Base-by-base conservation (phyloP, 2,329 filamentous ascomycete species). In the Dactylellina leptospora region DNA sequence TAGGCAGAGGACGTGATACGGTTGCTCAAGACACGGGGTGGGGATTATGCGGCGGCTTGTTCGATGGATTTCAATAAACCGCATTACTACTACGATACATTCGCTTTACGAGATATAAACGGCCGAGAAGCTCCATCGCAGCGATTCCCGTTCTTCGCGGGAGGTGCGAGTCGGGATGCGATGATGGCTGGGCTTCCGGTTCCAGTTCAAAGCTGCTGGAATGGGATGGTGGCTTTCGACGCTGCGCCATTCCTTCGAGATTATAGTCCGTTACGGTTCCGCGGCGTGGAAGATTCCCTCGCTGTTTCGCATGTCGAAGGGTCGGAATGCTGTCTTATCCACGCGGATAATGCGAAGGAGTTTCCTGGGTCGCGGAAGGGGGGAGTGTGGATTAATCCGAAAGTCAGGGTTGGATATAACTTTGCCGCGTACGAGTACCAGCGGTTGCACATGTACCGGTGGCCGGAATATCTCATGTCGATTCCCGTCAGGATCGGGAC, bases 281-380 rank as follows among this genome's bases (percentile, higher is more conserved):
- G 89, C 8, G 88, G 83, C 3, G 82, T 90, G 20, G 77, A 85
- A 0, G 88, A 90, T 76, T 84, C 83, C 2, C 84, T 93, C 0
- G 86, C 86, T 1, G 76, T 79, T 5, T 76, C 81, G 23, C 89
- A 91, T 76, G 82, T 92, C 23, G 90, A 93, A 79, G 90, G 84
- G n/a, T 90, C 87, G 11, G 90, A 93, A 79, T 92, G 90, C 81
- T 93, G 90, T 79, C 84, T 93, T 56, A 87, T 91, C 60, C 89
- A 91, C 77, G 85, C 86, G 1, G 89, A 91, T 76, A 91, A 91
- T 75, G 85, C 85, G 1, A 79, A 87, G 13, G 64, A 75, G 44
- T 58, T 44, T 16, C 20, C 42, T 23, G 55, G 55, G n/a, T 10
- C n/a, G 20, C 28, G 53, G 25, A 55, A 48, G 38, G 75, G 81